Evolutionary conservation across 2,329 filamentous ascomycete genomes (phyloP), one percentile per base, ranked within the genome.

Genomic region (Canariomyces notabilis): DNA sequence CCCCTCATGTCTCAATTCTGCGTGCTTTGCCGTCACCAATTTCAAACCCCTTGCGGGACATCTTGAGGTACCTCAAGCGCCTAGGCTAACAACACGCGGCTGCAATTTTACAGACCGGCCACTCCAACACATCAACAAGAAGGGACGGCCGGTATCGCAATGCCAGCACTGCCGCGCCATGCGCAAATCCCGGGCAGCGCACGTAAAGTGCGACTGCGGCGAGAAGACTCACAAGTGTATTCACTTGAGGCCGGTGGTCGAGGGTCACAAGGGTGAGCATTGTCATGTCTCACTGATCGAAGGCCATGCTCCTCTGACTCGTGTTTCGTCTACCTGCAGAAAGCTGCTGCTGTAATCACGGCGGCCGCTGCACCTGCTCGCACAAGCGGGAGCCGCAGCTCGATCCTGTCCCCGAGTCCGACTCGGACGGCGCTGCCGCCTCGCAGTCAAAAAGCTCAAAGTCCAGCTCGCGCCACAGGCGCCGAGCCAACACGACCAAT

Each of bases 121-220:
- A 56, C 79, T 97, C 56, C 85, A 88, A 63, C 89, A 95, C 67
- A 95, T 96, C 73, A 94, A 94, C 70, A 95, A 95, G 69, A 97
- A 97, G 75, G 91, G 91, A 63, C 87, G 91, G 53, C 93, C 93
- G 52, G 89, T 97, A 59, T 95, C 93, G 60, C 93, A 98, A 83
- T 98, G 93, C 71, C 81, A 89, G 58, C 93, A 98, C 72, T 98
- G 93, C 72, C 91, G 93, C 67, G 82, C 86, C 57, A 85, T 95
- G 76, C 90, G 93, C 73, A 97, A 97, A 77, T 91, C 89, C 68
- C 88, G 93, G 61, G 85, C 90, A 49, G 88, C 91, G 55, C 93
- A 97, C 69, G 81, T 93, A 63, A 95, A 93, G 69, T 98, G 93
- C 72, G 90, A 97, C 69, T 98, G 93, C 69, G 90, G 89, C 65